Evolutionary conservation across 305 asterid species (phyloP), one percentile per base, ranked within the genome.

Genomic region (Fraxinus paxiana): DNA sequence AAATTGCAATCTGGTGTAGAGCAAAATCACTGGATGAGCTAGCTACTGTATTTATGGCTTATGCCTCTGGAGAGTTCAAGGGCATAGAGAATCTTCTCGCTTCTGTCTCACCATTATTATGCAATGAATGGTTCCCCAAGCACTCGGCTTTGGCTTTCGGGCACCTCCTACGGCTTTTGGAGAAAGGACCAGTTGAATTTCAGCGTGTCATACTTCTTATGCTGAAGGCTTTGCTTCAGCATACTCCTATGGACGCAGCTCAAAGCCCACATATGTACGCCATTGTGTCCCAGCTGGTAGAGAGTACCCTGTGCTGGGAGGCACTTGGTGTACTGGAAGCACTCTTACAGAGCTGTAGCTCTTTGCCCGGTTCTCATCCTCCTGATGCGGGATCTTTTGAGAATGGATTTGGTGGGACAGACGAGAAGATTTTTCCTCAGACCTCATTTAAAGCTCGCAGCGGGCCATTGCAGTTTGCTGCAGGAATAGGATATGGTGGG

Each of bases 201-300:
- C 98, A 96, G 77, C 97, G 99, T 0, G 97, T 96, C 37, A 92
- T 96, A 72, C 98, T 96, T 80, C 95, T 96, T 15, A 92, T 93
- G 90, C 88, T 96, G 43, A 96, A 96, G 86, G 99, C 99, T 10
- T 82, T 96, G 83, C 98, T 96, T 80, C 99, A 96, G 87, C 99
- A 94, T 79, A 96, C 99, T 24, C 97, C 98, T 2, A 97, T 94
- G 82, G 98, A 96, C 81, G 92, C 99, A 0, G 90, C 98, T 67
- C 99, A 94, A 88, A 94, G 98, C 76, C 99, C 98, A 9, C 98
- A 96, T 77, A 96, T 96, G 99, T 96, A 93, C 48, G 98, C 98
- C 17, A 90, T 96, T 8, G 99, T 96, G 41, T 96, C 99, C 65
- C 99, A 94, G 83, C 92, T 96, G 63, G 98, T 96, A 9, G 99